Base-by-base conservation (phyloP, 176 grass and related monocot species). In the Oryza meridionalis region DNA sequence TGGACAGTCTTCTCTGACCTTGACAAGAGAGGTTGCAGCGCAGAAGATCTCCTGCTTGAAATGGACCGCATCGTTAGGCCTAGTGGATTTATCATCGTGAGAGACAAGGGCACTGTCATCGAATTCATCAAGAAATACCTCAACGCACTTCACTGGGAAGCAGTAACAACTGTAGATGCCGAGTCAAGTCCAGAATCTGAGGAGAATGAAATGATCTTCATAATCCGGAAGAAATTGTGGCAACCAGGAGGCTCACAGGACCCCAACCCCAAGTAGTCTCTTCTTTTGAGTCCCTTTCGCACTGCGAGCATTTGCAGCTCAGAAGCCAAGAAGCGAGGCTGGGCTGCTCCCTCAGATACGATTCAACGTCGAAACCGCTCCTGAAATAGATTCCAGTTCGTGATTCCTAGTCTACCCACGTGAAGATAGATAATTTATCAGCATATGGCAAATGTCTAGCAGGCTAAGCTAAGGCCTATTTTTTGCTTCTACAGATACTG, bases 1-100 rank as follows among this genome's bases (percentile, higher is more conserved):
- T 99, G 96, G 96, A 81, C 96, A 32, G 91, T 99, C 61, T 99
- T 99, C 75, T 96, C 96, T 0, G 96, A 96, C 71, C 81, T 99
- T 2, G 96, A 99, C 61, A 99, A 92, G 79, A 91, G 87, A 82
- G 89, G 96, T 50, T 99, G 96, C 87, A 96, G 96, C 73, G 91
- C 91, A 9, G 93, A 99, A 91, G 96, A 99, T 85, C 84, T 99
- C 29, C 91, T 99, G 53, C 69, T 99, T 71, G 96, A 99, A 88
- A 99, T 99, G 76, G 96, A 99, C 24, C 91, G 96, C 46, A 82
- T 99, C 77, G 86, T 99, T 27, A 86, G 96, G 50, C 96, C 96
- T 0, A 92, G 91, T 44, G 96, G 96, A 65, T 99, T 96, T 81
- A 67, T 90, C 59, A 96, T 99, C 9, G 86, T 96, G 51, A 92